These are phyloP conservation scores for Calonectria pseudoreteaudii DNA, from an alignment of 2,329 filamentous ascomycete species.

Conservation along the genomic window DNA sequence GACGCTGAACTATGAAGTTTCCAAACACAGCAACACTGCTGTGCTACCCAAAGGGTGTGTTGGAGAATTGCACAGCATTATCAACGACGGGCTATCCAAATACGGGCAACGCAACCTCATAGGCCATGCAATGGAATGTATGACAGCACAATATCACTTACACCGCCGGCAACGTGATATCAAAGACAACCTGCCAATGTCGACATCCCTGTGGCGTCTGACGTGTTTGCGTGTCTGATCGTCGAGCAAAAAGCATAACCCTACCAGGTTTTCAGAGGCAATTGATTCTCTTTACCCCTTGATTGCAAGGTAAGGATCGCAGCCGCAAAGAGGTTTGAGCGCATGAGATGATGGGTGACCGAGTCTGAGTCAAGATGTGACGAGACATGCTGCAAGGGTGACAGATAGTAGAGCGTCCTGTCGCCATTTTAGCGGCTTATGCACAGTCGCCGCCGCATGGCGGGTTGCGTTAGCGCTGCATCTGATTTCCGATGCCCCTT, in stretches of 20 bases:
- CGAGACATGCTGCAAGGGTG: constrained; percentile 9
- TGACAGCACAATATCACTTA: constrained; percentile 15
- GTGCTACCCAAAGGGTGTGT: background rate
- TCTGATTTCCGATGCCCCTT: constrained; percentile 8
- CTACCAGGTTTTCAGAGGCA: background rate
- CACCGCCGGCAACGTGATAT: constrained; percentile 25
- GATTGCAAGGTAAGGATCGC: background rate
- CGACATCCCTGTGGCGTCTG: constrained; percentile 44
- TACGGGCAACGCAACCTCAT: constrained; percentile 2
- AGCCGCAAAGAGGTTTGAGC: constrained; percentile 2
- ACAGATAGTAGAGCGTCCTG: constrained; percentile 12
- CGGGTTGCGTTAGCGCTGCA: constrained; percentile 22
- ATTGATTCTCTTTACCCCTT: background rate
- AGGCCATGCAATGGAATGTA: background rate
- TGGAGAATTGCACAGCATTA: background rate
- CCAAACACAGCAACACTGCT: background rate
- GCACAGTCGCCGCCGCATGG: constrained; percentile 9
- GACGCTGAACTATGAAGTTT: constrained; percentile 42
- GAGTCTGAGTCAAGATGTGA: background rate
- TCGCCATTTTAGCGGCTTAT: constrained; percentile 29
- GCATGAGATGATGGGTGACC: background rate
- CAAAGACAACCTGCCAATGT: constrained; percentile 30
- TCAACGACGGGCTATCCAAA: background rate
- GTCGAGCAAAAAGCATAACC: background rate
- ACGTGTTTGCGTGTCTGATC: constrained; percentile 30